Percentiles rank a stretch among this genome's conserved stretches.
Conservation (phyloP, 75 land plant species). For the Selaginella tamariscina region DNA sequence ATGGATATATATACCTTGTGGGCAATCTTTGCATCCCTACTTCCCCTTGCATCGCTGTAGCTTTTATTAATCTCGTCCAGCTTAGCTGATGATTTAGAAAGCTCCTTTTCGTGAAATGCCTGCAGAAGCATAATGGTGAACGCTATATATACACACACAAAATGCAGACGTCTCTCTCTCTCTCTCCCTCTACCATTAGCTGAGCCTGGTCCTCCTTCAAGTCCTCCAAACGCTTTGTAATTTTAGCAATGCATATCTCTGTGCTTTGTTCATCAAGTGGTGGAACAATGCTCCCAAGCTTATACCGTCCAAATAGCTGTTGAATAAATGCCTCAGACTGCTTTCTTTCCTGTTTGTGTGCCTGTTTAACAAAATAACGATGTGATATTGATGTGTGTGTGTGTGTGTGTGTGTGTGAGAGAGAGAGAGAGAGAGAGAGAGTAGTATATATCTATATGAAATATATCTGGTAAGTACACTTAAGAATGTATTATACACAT, state of each 20-base stretch:
- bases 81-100: constrained; percentile 13
- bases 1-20: constrained; percentile 14
- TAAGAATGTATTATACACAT: too few species aligned
- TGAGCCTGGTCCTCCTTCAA: constrained; percentile 52
- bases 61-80: constrained; percentile 14
- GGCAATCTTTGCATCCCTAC: constrained; percentile 14
- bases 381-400: neutral
- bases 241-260: neutral
- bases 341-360: constrained; percentile 29
- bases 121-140: neutral
- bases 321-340: constrained; percentile 56
- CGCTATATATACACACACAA: neutral
- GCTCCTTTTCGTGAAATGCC: constrained; percentile 14
- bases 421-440: too few species aligned
- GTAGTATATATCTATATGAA: too few species aligned
- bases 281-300: constrained; percentile 52
- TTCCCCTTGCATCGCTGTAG: constrained; percentile 14
- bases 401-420: too few species aligned
- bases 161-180: too few species aligned
- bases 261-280: constrained; percentile 5
- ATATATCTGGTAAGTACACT: too few species aligned
- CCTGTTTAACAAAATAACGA: constrained; percentile 28
- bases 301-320: constrained; percentile 43
- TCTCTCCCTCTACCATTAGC: constrained; percentile 77
- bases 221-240: constrained; percentile 36